A percentile compares a stretch with the other conserved stretches of the same genome.
Conservation (phyloP, 345 rosid species). For the Noccaea bulbosa region DNA sequence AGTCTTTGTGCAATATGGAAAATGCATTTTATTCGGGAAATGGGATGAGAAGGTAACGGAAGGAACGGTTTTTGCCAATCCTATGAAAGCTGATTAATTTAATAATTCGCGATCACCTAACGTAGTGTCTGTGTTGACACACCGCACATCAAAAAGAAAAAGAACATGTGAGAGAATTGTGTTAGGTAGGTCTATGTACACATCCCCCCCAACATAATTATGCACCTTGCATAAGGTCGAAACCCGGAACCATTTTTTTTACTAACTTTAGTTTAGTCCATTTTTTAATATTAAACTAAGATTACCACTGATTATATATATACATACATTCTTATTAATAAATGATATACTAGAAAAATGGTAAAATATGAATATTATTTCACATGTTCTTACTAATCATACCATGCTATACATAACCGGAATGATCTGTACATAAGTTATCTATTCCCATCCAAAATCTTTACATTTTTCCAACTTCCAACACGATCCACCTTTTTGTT, state of each 20-base stretch:
- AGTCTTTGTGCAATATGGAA: no score
- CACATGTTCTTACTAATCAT: not conserved
- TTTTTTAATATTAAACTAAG: not conserved
- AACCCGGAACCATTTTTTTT: not conserved
- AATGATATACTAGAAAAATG: no score
- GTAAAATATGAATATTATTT: not conserved
- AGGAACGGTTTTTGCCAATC: no score
- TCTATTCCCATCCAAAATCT: not conserved
- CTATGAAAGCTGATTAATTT: no score
- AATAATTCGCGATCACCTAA: no score
- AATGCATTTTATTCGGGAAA: no score
- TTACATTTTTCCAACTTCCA: not conserved
- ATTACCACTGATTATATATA: not conserved
- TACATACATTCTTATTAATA: no score
- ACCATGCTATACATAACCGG: no score
- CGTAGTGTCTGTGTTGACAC: no score
- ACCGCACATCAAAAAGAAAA: not conserved
- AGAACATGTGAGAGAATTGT: conserved; percentile 22
- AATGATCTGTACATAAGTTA: not conserved
- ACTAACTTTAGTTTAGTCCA: not conserved
- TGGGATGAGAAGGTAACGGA: no score
- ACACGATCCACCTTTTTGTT: not conserved
- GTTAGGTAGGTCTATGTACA: conserved; percentile 14
- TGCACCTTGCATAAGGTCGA: conserved; percentile 16
- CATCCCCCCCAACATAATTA: not conserved